Conservation (phyloP, 2,329 filamentous ascomycete species). For the Monosporascus sp. region DNA sequence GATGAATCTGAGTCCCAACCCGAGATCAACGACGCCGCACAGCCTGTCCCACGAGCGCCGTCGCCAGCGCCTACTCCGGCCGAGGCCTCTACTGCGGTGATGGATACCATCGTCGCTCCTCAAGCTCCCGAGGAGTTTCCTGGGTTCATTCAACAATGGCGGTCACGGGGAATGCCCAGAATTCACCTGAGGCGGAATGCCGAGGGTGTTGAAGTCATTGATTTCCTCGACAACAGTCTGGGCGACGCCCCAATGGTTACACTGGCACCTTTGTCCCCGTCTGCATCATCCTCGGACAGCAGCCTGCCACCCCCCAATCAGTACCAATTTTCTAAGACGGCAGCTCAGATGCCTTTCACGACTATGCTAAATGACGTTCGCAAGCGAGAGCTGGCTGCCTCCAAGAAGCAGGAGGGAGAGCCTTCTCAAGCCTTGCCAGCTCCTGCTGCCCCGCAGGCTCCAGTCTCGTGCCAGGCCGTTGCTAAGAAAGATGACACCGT, state of each 20-base stretch:
- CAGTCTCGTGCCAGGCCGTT: not conserved
- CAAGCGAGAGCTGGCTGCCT: slow-evolving; percentile 1
- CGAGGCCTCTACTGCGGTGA: slow-evolving; percentile 3
- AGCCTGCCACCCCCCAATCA: slow-evolving; percentile 1
- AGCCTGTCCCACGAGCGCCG: not conserved
- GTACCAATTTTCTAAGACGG: slow-evolving; percentile 7
- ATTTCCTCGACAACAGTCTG: slow-evolving; percentile 15
- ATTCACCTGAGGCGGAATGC: slow-evolving; percentile 20
- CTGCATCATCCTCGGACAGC: slow-evolving; percentile 1
- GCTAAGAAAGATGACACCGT: slow-evolving; percentile 4
- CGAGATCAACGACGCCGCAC: slow-evolving; percentile 3
- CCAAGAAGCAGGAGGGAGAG: slow-evolving; percentile 1
- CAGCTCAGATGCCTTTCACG: slow-evolving; percentile 7
- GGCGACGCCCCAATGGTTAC: slow-evolving; percentile 9
- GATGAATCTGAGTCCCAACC: slow-evolving; percentile 36
- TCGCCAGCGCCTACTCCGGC: not conserved
- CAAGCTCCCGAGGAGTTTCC: slow-evolving; percentile 19
- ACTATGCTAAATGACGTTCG: slow-evolving; percentile 6
- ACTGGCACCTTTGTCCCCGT: slow-evolving; percentile 6
- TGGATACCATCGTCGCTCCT: slow-evolving; percentile 21
- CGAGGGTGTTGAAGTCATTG: slow-evolving; percentile 20
- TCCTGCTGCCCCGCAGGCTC: not conserved
- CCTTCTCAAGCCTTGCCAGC: not conserved
- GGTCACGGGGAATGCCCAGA: slow-evolving; percentile 19
- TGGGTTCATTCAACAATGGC: slow-evolving; percentile 22